Conservation (phyloP, 1,284 basidiomycete species). For the Microbotryomycetes sp. region DNA sequence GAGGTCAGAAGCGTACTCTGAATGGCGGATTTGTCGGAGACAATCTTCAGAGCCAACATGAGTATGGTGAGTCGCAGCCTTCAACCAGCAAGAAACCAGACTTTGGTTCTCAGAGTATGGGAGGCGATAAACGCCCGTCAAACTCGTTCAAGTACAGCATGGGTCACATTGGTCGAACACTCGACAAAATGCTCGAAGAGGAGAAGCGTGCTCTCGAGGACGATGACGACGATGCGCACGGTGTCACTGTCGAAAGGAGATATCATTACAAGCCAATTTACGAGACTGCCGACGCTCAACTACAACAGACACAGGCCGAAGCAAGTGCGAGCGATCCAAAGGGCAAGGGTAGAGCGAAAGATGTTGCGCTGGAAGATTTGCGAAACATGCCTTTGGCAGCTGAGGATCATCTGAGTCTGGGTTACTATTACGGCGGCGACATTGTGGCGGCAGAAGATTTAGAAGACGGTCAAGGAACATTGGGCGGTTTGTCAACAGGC, state of each 20-base stretch:
- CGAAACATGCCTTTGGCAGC: constrained; percentile 53
- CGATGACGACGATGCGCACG: constrained; percentile 39
- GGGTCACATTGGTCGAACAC: constrained; percentile 24
- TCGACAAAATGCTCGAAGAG: constrained; percentile 37
- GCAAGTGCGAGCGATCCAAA: constrained; percentile 19
- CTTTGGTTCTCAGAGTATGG: background rate
- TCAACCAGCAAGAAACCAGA: background rate
- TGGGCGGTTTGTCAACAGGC: constrained; percentile 64
- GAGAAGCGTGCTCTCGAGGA: constrained; percentile 42
- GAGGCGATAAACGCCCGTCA: constrained; percentile 10
- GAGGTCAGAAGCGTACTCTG: constrained; percentile 19
- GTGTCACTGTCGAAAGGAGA: constrained; percentile 6
- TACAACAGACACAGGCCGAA: background rate
- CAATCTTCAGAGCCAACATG: constrained; percentile 32
- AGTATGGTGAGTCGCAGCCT: background rate
- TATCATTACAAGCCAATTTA: constrained; percentile 48
- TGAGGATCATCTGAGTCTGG: constrained; percentile 62
- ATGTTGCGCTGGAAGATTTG: background rate
- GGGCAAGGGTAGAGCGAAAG: constrained; percentile 10
- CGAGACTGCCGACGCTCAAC: constrained; percentile 50
- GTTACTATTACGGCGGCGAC: constrained; percentile 87
- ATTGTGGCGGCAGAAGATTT: constrained; percentile 66
- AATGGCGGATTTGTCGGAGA: constrained; percentile 27
- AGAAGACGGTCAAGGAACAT: constrained; percentile 64
- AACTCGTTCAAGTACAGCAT: constrained; percentile 19